Conservation (phyloP, 2,329 filamentous ascomycete genomes). For the Apiospora aurea region DNA sequence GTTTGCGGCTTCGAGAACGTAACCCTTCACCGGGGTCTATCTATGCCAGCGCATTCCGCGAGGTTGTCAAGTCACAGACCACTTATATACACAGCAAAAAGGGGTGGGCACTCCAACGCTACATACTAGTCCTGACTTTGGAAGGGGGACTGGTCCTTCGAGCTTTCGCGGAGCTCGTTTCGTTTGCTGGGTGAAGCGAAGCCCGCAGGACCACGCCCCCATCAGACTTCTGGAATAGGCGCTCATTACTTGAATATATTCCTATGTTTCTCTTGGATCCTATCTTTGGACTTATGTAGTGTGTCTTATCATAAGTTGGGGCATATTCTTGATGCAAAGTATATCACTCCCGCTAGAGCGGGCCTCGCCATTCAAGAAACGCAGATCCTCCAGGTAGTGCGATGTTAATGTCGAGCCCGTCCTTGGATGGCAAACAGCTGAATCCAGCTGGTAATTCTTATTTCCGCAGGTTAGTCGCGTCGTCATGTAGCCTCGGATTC, state of each 20-base stretch:
- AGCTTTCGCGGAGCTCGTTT: not conserved
- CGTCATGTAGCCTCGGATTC: not conserved
- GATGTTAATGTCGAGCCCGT: not conserved
- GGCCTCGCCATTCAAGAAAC: not conserved
- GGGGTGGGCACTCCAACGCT: conserved; percentile 5
- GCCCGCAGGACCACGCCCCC: not conserved
- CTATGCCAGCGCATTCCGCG: not conserved
- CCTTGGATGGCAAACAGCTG: not conserved
- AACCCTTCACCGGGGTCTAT: too few relatives aligned
- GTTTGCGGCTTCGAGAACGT: too few relatives aligned
- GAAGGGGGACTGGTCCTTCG: not conserved
- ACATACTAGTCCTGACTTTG: conserved; percentile 6
- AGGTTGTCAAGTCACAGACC: not conserved
- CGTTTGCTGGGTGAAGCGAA: not conserved
- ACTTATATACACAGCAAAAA: not conserved
- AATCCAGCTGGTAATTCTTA: not conserved
- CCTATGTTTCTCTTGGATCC: not conserved
- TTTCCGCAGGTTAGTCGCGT: not conserved
- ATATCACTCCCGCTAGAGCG: not conserved
- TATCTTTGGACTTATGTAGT: not conserved
- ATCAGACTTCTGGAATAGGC: not conserved
- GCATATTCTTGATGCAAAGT: not conserved
- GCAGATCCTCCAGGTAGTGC: not conserved
- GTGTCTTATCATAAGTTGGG: not conserved
- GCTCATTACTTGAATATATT: not conserved